phyloP scores from a whole-genome alignment of 768 basidiomycete species.

The Tulasnella sp. region DNA sequence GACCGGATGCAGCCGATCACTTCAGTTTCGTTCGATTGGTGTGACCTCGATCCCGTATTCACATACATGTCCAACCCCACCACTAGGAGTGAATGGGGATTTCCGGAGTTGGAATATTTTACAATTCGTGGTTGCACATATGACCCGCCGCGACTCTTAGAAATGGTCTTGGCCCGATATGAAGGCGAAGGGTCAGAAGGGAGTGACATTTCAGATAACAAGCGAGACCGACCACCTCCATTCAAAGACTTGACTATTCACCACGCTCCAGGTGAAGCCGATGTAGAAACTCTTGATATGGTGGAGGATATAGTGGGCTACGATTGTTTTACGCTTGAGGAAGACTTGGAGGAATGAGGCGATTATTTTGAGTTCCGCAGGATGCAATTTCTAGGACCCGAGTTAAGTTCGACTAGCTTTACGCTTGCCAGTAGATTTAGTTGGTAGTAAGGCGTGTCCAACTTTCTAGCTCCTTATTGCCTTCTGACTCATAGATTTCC shows the following conservation, averaged over 20 bases:
- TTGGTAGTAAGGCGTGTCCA: neutral
- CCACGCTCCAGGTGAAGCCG: neutral
- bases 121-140: neutral
- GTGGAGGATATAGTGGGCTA: neutral
- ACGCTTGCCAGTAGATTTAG: neutral
- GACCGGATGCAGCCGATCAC: neutral
- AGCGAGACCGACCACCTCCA: neutral
- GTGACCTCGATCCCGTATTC: neutral
- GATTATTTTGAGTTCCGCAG: neutral
- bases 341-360: neutral
- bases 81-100: neutral
- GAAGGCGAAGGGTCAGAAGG: neutral
- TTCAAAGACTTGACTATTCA: neutral
- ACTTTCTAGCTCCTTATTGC: no score
- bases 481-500: no score
- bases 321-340: neutral
- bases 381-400: neutral
- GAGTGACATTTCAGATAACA: neutral
- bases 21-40: neutral
- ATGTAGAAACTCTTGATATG: neutral
- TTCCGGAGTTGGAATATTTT: neutral
- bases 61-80: neutral
- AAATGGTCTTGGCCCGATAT: neutral
- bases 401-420: neutral
- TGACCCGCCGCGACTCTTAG: neutral